These are phyloP conservation scores for Aspergillus sp. DNA, from an alignment of 2,329 filamentous ascomycete species.

Conservation along the genomic window DNA sequence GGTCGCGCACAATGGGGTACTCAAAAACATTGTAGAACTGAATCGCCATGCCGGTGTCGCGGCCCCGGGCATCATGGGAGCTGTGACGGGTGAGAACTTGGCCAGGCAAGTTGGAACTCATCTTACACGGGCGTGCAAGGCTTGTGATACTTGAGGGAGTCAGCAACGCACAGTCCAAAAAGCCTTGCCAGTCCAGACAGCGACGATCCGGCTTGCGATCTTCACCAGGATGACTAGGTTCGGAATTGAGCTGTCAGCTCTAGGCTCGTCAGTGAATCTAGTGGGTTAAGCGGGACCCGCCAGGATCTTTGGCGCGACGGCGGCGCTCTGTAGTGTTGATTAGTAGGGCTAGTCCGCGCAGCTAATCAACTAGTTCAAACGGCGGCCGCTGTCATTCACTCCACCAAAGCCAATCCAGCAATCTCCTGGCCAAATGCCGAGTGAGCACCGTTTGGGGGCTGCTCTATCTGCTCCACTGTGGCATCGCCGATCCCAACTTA, in stretches of 20 bases:
- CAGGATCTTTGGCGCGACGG: no score
- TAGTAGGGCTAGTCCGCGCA: no score
- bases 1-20: conserved; percentile 19
- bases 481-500: background rate
- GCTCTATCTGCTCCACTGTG: no score
- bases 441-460: no score
- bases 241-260: background rate
- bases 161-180: background rate
- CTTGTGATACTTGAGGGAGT: background rate
- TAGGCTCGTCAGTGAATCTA: no score
- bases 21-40: conserved; percentile 18
- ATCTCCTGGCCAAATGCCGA: no score
- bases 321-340: no score
- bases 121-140: background rate
- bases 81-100: background rate
- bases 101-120: no score
- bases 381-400: background rate
- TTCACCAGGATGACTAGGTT: background rate
- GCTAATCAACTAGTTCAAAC: background rate
- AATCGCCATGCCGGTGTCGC: conserved; percentile 1
- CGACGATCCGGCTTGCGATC: background rate
- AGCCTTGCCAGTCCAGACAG: background rate
- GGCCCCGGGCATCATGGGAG: background rate
- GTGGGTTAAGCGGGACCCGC: no score
- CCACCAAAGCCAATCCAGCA: background rate